These are phyloP conservation scores for Chloranthus sessilifolius DNA, from an alignment of 164 flowering plant genomes.

Conservation along the genomic window DNA sequence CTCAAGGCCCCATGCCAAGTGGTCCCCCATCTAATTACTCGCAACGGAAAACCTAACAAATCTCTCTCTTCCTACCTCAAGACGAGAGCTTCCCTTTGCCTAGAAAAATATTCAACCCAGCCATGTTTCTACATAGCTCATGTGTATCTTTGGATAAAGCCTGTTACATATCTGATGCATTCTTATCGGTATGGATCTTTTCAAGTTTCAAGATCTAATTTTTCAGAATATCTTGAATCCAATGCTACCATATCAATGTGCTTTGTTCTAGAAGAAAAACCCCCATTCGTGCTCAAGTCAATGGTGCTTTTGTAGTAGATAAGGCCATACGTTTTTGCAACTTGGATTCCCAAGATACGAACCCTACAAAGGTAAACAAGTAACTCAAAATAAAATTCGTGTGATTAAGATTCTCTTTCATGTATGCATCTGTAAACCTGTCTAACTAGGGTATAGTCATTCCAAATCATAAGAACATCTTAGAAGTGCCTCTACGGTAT, in stretches of 20 bases:
- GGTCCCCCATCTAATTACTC: no score
- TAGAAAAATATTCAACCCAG: neutral
- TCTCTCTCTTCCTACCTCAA: no score
- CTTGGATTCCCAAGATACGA: neutral
- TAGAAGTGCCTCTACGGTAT: neutral
- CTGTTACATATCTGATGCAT: neutral
- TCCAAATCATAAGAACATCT: neutral
- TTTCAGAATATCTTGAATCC: neutral
- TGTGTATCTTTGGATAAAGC: neutral
- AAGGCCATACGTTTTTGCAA: neutral
- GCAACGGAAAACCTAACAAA: no score
- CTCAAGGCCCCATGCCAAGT: no score
- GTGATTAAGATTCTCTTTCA: neutral
- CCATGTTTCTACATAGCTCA: neutral
- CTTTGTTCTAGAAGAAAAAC: neutral
- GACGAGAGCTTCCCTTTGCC: no score
- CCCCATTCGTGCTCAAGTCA: neutral
- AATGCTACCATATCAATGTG: slow-evolving; percentile 2
- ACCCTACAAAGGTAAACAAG: slow-evolving; percentile 1
- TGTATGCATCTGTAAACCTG: neutral
- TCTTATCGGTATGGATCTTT: slow-evolving; percentile 3
- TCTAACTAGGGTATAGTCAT: neutral
- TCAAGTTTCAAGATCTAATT: neutral
- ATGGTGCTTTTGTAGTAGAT: neutral
- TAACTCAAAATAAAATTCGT: neutral